phyloP scores from a whole-genome alignment of 2,329 filamentous ascomycete species.

The Cytospora piceicola region DNA sequence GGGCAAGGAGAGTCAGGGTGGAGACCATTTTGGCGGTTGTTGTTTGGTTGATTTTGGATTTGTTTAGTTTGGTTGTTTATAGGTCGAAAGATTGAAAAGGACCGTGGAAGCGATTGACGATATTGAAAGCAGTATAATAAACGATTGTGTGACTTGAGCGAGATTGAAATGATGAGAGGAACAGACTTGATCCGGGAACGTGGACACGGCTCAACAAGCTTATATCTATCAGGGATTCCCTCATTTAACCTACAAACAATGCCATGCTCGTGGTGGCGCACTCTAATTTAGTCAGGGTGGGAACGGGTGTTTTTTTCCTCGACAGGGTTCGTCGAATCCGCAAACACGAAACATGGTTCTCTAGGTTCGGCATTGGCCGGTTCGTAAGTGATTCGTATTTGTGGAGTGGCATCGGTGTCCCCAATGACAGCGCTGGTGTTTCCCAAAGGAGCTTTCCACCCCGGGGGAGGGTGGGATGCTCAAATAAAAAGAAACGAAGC shows the following conservation, averaged over 20 bases:
- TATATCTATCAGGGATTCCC: constrained; percentile 15
- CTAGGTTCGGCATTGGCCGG: constrained; percentile 24
- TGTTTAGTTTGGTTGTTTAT: background rate
- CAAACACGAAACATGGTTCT: constrained; percentile 24
- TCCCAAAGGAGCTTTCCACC: background rate
- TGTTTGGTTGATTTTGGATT: background rate
- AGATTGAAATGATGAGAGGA: constrained; percentile 7
- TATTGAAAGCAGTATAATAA: constrained; percentile 11
- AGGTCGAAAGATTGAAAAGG: background rate
- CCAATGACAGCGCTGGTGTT: background rate
- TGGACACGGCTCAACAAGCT: constrained; percentile 15
- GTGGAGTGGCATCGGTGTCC: constrained; percentile 18
- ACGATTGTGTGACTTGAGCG: constrained; percentile 16
- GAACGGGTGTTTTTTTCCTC: background rate
- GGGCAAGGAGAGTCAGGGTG: constrained; percentile 27
- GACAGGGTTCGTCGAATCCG: constrained; percentile 17
- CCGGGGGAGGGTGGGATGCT: background rate
- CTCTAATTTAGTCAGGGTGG: constrained; percentile 23
- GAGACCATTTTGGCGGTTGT: constrained; percentile 27
- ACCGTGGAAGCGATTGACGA: constrained; percentile 25
- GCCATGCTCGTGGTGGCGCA: constrained; percentile 10
- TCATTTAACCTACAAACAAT: background rate
- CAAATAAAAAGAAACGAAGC: background rate
- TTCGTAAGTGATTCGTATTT: constrained; percentile 24
- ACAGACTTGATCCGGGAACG: constrained; percentile 9